Evolutionary conservation across 495 filamentous ascomycete species (phyloP), one percentile per base, ranked within the genome.

Genomic region (Aspergillus saccharolyticus): DNA sequence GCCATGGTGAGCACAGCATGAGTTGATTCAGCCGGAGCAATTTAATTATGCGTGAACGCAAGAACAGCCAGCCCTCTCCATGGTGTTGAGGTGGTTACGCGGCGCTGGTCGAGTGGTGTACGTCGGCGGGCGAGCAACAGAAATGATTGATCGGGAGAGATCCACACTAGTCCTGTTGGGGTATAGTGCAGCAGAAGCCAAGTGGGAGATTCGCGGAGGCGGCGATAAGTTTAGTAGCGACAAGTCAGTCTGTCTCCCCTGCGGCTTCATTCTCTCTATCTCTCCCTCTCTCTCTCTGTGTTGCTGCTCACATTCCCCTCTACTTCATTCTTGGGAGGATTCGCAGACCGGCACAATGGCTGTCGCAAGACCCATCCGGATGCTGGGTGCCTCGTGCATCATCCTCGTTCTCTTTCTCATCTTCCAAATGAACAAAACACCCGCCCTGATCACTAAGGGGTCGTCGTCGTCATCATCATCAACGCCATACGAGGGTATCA

Each of bases 291-390:
- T n/a, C n/a, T n/a, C n/a, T 57, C 54, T 64, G 28, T 45, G 52
- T 25, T 57, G 58, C 55, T 43, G 28, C 55, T 52, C 55, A 57
- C 57, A 53, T n/a, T 18, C 25, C 39, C 57, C 33, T 48, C 43
- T 30, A 54, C 59, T 39, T 64, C 60, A 60, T 62, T 57, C 62
- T 67, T 59, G 52, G 54, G 47, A 51, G 33, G 10, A 44, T 44
- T 56, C 54, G 60, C 55, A 53, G 62, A 45, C 53, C 25, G 70
- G 60, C 67, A 74, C 58, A 44, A 96, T 96, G 90, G 89, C 87
- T 65, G 78, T 95, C 69, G 85, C 90, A 66, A 85, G 84, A 78
- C 87, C 89, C 24, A 86, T 94, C 67, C 86, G 91, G 69, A 83
- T 89, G 63, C 78, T 96, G 67, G 88, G 78, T 61, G 80, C 88